A percentile compares a stretch with the other conserved stretches of the same genome.
phyloP scores from a whole-genome alignment of 768 basidiomycete species.

The Suillus weaverae region DNA sequence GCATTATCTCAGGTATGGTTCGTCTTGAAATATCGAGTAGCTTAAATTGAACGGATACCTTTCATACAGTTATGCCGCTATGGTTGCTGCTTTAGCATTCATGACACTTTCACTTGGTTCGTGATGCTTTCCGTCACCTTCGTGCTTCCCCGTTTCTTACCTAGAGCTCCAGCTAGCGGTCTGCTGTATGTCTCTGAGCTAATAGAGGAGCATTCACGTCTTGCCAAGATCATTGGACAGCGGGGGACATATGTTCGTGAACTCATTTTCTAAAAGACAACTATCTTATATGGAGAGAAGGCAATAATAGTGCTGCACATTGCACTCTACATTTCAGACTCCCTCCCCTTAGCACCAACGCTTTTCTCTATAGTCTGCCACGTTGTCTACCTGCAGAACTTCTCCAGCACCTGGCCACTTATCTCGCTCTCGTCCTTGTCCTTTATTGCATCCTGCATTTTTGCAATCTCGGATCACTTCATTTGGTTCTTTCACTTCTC shows the following conservation, averaged over 20 bases:
- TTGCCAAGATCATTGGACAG: constrained; percentile 82
- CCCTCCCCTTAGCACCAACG: constrained; percentile 73
- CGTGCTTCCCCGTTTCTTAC: constrained; percentile 9
- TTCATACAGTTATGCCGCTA: constrained; percentile 65
- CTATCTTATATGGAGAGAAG: constrained; percentile 41
- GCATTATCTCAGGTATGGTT: constrained; percentile 58
- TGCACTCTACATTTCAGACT: constrained; percentile 76
- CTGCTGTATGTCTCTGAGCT: constrained; percentile 91
- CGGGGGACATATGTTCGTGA: constrained; percentile 83
- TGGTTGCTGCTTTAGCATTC: constrained; percentile 78
- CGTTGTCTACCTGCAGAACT: constrained; percentile 89
- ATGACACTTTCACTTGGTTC: constrained; percentile 89
- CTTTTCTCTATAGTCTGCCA: constrained; percentile 84
- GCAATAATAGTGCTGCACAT: constrained; percentile 76
- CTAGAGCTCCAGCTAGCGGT: constrained; percentile 70
- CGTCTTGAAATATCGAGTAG: constrained; percentile 12
- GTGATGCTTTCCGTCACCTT: constrained; percentile 23
- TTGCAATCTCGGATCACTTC: constrained; percentile 91
- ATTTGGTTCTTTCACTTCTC: constrained; percentile 97
- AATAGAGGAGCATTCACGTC: constrained; percentile 88
- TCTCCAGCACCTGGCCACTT: constrained; percentile 85
- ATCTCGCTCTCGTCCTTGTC: constrained; percentile 85
- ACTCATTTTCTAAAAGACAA: constrained; percentile 1
- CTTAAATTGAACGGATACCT: not conserved
- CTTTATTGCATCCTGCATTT: constrained; percentile 81